phyloP scores from a whole-genome alignment of 257 asterid genomes.

The Rubia yunnanensis region DNA sequence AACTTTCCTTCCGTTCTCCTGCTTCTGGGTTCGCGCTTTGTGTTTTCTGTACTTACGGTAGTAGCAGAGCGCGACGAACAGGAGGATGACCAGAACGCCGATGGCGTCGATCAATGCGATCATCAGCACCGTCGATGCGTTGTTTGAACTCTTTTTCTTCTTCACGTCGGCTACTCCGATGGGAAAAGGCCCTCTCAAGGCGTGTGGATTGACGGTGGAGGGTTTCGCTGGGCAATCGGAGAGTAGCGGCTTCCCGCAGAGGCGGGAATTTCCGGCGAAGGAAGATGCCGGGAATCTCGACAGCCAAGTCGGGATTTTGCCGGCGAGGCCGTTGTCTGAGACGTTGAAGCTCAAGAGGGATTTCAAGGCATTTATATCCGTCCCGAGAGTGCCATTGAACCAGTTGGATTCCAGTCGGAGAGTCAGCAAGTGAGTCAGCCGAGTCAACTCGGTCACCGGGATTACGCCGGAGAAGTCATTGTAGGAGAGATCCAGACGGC shows the following conservation, averaged over 20 bases:
- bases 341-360: conserved; percentile 19
- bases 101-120: conserved; percentile 18
- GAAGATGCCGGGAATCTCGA: conserved; percentile 23
- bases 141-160: conserved; percentile 14
- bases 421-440: conserved; percentile 24
- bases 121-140: conserved; percentile 11
- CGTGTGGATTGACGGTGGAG: neutral
- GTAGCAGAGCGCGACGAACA: conserved; percentile 17
- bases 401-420: conserved; percentile 23
- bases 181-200: conserved; percentile 9
- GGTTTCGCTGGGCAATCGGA: conserved; percentile 8
- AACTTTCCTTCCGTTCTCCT: neutral
- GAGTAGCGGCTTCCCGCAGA: conserved; percentile 28
- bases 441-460: conserved; percentile 19
- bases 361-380: neutral
- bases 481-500: conserved; percentile 25
- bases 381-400: conserved; percentile 15
- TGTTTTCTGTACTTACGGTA: conserved; percentile 1
- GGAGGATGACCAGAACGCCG: conserved; percentile 12
- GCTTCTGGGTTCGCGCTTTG: neutral
- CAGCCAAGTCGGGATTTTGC: conserved; percentile 25
- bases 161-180: conserved; percentile 11
- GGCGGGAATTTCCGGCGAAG: conserved; percentile 21
- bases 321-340: conserved; percentile 19
- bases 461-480: conserved; percentile 20